phyloP scores from a whole-genome alignment of 2,329 filamentous ascomycete species.

The Aspergillus novofumigatus region DNA sequence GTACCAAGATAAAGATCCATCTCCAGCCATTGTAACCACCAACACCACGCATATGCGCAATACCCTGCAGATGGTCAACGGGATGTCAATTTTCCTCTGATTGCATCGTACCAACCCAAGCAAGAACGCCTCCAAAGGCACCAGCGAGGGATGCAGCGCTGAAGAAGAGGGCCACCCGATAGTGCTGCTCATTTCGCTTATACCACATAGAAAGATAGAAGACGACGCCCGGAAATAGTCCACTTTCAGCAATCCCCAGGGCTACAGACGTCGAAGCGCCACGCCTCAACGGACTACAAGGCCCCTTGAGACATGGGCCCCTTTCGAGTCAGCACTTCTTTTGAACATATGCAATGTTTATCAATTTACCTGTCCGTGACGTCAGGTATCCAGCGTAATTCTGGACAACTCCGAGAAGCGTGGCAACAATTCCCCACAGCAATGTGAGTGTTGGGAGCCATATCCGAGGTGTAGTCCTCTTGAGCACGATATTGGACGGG shows the following conservation, averaged over 20 bases:
- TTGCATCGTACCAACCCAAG: slow-evolving; percentile 35
- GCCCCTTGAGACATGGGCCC: not conserved
- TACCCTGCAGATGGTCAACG: slow-evolving; percentile 34
- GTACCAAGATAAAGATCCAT: slow-evolving; percentile 60
- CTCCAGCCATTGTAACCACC: slow-evolving; percentile 54
- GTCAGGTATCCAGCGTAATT: slow-evolving; percentile 48
- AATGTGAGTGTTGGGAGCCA: slow-evolving; percentile 43
- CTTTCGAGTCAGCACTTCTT: not conserved
- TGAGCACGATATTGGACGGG: slow-evolving; percentile 41
- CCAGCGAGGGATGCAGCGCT: slow-evolving; percentile 55
- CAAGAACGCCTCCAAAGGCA: slow-evolving; percentile 59
- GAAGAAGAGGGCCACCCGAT: slow-evolving; percentile 57
- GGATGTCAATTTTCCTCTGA: not conserved
- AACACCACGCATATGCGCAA: slow-evolving; percentile 46
- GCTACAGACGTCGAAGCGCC: slow-evolving; percentile 21
- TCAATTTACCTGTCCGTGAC: slow-evolving; percentile 37
- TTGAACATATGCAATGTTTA: not conserved
- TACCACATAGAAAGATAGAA: slow-evolving; percentile 63
- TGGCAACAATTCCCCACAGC: slow-evolving; percentile 49
- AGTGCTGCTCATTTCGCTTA: slow-evolving; percentile 55
- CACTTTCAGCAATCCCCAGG: slow-evolving; percentile 50
- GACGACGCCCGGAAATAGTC: slow-evolving; percentile 52
- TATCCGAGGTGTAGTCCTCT: slow-evolving; percentile 33
- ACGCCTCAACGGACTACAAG: not conserved
- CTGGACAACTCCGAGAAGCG: slow-evolving; percentile 45